phyloP scores from a whole-genome alignment of 768 basidiomycete genomes.

The Trametes maxima region DNA sequence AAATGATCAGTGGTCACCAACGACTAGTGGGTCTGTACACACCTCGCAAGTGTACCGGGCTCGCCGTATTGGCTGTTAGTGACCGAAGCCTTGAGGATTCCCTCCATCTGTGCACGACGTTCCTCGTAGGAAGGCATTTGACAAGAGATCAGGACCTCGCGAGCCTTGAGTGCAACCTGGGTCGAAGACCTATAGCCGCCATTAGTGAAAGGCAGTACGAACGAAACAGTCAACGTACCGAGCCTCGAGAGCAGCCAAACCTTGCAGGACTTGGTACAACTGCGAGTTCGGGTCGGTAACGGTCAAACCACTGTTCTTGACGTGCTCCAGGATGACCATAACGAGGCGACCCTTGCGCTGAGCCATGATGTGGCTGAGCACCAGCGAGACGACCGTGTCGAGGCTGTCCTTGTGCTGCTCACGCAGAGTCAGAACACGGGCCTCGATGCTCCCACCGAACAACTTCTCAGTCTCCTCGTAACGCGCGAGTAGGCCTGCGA shows the following conservation, averaged over 20 bases:
- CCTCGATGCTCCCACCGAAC: constrained; percentile 94
- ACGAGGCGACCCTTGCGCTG: constrained; percentile 90
- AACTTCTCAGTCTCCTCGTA: constrained; percentile 89
- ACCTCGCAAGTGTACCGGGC: constrained; percentile 64
- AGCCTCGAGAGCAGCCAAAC: constrained; percentile 84
- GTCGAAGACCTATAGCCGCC: constrained; percentile 72
- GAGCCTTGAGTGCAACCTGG: constrained; percentile 89
- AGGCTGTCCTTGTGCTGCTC: constrained; percentile 93
- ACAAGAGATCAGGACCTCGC: constrained; percentile 94
- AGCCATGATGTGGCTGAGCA: constrained; percentile 95
- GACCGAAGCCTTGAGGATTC: constrained; percentile 86
- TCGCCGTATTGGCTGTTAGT: constrained; percentile 91
- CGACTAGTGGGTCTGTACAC: constrained; percentile 18
- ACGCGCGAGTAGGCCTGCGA: constrained; percentile 74
- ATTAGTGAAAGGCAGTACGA: not conserved
- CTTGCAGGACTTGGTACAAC: constrained; percentile 76
- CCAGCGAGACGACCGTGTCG: constrained; percentile 82
- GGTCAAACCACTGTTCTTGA: constrained; percentile 79
- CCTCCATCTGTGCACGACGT: constrained; percentile 91
- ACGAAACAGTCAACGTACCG: constrained; percentile 52
- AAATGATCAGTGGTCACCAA: not conserved
- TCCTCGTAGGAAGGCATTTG: constrained; percentile 98
- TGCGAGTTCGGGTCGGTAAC: constrained; percentile 75
- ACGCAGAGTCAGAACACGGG: constrained; percentile 84
- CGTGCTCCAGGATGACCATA: constrained; percentile 82